Evolutionary conservation across 805 yeast species (phyloP).

Genomic region (Torulaspora indica): DNA sequence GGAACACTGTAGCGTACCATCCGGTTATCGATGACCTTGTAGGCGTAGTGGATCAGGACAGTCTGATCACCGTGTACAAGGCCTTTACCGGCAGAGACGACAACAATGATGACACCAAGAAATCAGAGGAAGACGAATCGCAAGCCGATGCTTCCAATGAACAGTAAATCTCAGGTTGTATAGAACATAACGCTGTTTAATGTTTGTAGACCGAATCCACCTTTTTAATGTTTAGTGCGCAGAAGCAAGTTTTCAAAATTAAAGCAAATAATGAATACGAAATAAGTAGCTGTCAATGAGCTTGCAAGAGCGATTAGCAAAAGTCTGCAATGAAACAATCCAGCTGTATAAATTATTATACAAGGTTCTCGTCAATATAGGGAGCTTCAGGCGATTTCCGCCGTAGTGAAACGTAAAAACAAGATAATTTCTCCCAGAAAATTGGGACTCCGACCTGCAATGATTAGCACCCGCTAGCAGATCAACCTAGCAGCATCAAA

Average conservation of each 20-base stretch:
- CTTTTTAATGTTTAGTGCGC: background rate
- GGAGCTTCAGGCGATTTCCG: too few relatives aligned
- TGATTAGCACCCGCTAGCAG: too few relatives aligned
- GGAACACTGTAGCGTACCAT: slow-evolving; percentile 30
- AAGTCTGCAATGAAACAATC: too few relatives aligned
- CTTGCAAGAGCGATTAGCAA: too few relatives aligned
- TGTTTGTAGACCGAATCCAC: background rate
- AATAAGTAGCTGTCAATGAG: too few relatives aligned
- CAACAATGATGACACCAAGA: slow-evolving; percentile 11
- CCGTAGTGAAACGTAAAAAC: too few relatives aligned
- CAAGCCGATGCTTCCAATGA: background rate
- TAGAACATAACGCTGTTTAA: background rate
- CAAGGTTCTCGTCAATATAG: too few relatives aligned
- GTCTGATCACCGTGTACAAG: slow-evolving; percentile 29
- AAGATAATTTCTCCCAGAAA: too few relatives aligned
- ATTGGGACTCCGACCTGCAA: too few relatives aligned
- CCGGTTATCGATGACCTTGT: slow-evolving; percentile 29
- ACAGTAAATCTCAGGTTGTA: background rate
- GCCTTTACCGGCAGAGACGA: slow-evolving; percentile 26
- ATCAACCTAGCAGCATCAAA: too few relatives aligned
- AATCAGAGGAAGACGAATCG: slow-evolving; percentile 15
- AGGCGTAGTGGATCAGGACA: slow-evolving; percentile 29
- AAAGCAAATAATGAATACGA: background rate
- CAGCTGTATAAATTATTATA: too few relatives aligned
- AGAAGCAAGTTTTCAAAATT: background rate